These are phyloP conservation scores for Cystofilobasidium ferigula DNA, from an alignment of 768 basidiomycete species.

Conservation along the genomic window DNA sequence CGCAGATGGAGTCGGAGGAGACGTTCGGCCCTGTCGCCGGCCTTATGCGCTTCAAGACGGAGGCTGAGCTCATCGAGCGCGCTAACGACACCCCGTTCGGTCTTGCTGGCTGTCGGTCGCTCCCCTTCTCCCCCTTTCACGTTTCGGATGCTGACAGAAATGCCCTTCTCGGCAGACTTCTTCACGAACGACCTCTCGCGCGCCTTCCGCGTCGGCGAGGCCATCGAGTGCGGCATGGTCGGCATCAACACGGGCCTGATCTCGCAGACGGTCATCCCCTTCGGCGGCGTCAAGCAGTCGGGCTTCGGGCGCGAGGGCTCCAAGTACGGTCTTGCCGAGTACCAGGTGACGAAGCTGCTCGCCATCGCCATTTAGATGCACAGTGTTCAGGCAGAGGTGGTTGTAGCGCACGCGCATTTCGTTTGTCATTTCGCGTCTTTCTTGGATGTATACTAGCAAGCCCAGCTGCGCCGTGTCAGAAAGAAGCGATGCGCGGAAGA, in stretches of 20 bases:
- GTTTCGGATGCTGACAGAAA: not conserved
- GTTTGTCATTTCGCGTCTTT: too few species aligned
- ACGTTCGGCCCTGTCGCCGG: conserved; percentile 87
- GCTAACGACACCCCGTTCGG: conserved; percentile 78
- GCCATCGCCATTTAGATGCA: conserved; percentile 14
- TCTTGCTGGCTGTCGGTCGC: conserved; percentile 53
- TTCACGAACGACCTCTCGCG: conserved; percentile 75
- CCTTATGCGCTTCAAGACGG: conserved; percentile 78
- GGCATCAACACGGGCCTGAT: conserved; percentile 69
- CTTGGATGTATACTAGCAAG: too few species aligned
- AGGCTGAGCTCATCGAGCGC: conserved; percentile 76
- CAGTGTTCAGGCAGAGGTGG: too few species aligned
- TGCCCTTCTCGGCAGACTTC: conserved; percentile 49
- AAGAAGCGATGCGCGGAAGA: too few species aligned
- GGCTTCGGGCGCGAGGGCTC: conserved; percentile 78
- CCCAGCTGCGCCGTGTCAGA: too few species aligned
- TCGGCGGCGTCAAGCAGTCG: conserved; percentile 71
- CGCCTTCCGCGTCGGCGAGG: conserved; percentile 89
- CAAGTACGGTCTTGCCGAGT: conserved; percentile 76
- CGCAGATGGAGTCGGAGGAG: conserved; percentile 62
- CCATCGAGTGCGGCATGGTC: conserved; percentile 86
- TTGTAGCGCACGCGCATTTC: too few species aligned
- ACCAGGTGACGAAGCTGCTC: conserved; percentile 21
- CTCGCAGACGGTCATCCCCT: conserved; percentile 68
- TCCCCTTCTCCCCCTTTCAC: not conserved